Evolutionary conservation across 192 early-diverging fungal genomes (phyloP).

Genomic region (Mortierella claussenii): DNA sequence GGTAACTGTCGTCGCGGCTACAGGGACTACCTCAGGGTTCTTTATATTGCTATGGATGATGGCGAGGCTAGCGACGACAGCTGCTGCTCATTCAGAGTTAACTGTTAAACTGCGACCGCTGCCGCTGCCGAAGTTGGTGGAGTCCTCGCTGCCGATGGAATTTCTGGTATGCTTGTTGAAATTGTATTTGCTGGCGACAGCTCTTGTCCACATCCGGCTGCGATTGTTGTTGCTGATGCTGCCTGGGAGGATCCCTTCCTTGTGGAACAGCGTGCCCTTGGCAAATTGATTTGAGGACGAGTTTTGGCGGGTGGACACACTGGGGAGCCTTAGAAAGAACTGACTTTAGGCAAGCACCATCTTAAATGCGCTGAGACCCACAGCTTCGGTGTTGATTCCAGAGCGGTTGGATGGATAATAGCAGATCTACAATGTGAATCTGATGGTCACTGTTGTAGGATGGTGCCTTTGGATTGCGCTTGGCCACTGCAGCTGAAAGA

Average conservation of each 20-base stretch:
- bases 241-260: slow-evolving; percentile 17
- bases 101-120: slow-evolving; percentile 19
- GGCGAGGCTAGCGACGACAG: not conserved
- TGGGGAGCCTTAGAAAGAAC: slow-evolving; percentile 2
- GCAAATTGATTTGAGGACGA: slow-evolving; percentile 16
- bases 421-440: too few relatives aligned
- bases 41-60: not conserved
- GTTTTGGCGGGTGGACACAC: not conserved
- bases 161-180: slow-evolving; percentile 27
- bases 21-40: not conserved
- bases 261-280: slow-evolving; percentile 41
- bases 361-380: too few relatives aligned
- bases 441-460: too few relatives aligned
- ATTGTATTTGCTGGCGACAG: slow-evolving; percentile 20
- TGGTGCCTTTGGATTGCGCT: too few relatives aligned
- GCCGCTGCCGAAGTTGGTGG: slow-evolving; percentile 17
- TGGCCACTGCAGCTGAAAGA: too few relatives aligned
- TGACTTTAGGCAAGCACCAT: too few relatives aligned
- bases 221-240: slow-evolving; percentile 19
- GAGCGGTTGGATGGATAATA: too few relatives aligned
- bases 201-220: slow-evolving; percentile 18
- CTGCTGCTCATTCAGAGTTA: not conserved
- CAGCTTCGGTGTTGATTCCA: too few relatives aligned
- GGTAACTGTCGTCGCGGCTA: not conserved
- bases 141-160: slow-evolving; percentile 42